Base-by-base conservation (phyloP, 2,329 filamentous ascomycete species). In the Cladosporium sp. region DNA sequence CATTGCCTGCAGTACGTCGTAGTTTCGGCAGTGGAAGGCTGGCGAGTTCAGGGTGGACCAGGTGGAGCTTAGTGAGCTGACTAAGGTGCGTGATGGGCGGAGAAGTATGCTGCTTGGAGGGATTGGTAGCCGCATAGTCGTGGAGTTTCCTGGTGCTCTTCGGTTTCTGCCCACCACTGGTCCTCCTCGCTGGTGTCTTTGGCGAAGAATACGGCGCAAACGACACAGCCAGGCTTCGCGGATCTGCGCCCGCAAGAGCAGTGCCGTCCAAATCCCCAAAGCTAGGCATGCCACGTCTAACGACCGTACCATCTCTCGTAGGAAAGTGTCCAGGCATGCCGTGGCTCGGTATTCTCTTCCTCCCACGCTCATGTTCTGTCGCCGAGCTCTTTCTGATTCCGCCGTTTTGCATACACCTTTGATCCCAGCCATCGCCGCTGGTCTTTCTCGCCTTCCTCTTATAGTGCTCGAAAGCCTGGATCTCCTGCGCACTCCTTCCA, bases 391-490 rank as follows among this genome's bases (percentile, higher is more conserved):
- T 60, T 34, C 63, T 61, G 36, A 58, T 61, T 2, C 32, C 65
- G 13, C 65, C 49, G 8, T 62, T 66, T 23, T 54, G 63, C 57
- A 66, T 62, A 18, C 67, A 65, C 21, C 70, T 65, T 46, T 64
- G 65, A 63, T 69, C 72, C 62, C 69, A 75, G 61, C 69, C 72
- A 51, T 73, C 73, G 34, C 67, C 69, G 21, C 70, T 72, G 4
- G 70, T 70, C 28, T 67, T 69, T 28, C 69, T 71, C 34, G 70
- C 67, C 65, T 76, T 73, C 23, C 63, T 66, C 58, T 62, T 68
- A 63, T 76, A 74, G 60, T 75, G 70, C 67, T 76, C 71, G 10
- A 72, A 69, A 5, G 74, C 74, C 58, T 69, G 66, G 54, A 76
- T 74, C 62, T 76, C 70, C 56, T 70, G 69, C 16, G 70, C 58